A percentile compares a stretch with the other conserved stretches of the same genome.
Evolutionary conservation across 2,329 filamentous ascomycete species (phyloP).

Genomic region (Hypoxylon sp.): DNA sequence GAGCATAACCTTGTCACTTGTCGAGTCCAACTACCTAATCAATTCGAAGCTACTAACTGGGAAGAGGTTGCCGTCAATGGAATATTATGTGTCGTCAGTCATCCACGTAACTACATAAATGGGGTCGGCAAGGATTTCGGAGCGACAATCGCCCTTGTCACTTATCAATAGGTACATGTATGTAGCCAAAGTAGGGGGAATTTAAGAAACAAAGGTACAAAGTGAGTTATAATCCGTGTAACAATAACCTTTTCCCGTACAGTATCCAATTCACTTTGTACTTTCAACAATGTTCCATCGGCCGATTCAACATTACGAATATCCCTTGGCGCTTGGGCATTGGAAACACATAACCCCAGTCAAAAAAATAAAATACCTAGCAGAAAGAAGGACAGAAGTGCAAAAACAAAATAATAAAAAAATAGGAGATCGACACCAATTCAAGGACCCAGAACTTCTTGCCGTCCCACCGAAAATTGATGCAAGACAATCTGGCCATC

Average conservation of each 20-base stretch:
- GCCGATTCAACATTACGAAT: not conserved
- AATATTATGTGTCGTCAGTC: constrained; percentile 8
- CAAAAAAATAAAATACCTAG: no score
- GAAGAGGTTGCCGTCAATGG: constrained; percentile 5
- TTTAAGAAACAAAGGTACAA: no score
- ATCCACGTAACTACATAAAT: constrained; percentile 1
- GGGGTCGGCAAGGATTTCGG: constrained; percentile 29
- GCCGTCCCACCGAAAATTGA: constrained; percentile 10
- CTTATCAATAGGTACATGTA: no score
- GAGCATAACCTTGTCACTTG: constrained; percentile 13
- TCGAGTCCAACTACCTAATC: constrained; percentile 8
- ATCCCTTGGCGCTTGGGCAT: constrained; percentile 9
- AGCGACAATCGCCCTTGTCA: constrained; percentile 6
- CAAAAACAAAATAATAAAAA: no score
- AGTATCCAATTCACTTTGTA: constrained; percentile 11
- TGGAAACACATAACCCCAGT: no score
- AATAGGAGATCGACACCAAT: constrained; percentile 15
- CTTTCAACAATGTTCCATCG: not conserved
- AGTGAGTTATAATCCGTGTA: no score
- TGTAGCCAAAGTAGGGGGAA: no score
- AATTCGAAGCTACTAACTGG: constrained; percentile 4
- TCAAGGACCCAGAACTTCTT: constrained; percentile 9
- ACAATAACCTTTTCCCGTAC: constrained; percentile 7
- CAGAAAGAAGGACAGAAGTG: no score
- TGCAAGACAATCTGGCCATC: constrained; percentile 39